Conservation (phyloP, 2,329 filamentous ascomycete genomes). For the Phyllosticta citrichinensis region DNA sequence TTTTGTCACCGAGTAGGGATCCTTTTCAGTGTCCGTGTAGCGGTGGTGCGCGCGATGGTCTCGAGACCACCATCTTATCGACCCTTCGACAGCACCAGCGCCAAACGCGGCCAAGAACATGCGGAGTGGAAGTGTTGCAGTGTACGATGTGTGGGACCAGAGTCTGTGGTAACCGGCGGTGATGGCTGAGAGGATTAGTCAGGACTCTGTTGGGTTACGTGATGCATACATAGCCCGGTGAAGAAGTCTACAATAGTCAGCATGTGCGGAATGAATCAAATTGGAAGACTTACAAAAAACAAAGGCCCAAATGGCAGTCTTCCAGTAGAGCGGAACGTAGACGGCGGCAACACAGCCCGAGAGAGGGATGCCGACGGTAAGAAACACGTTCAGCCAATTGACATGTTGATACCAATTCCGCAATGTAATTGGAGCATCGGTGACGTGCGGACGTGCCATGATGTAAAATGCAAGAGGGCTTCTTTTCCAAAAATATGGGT, state of each 20-base stretch:
- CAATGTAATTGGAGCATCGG: conserved; percentile 68
- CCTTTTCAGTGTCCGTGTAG: conserved; percentile 87
- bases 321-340: conserved; percentile 64
- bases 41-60: conserved; percentile 82
- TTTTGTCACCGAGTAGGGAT: conserved; percentile 85
- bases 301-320: conserved; percentile 65
- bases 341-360: conserved; percentile 62
- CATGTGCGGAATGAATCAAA: not conserved
- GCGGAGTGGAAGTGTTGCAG: conserved; percentile 63
- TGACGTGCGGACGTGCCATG: conserved; percentile 51
- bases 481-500: not conserved
- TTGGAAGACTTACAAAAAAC: conserved; percentile 44
- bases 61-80: conserved; percentile 80
- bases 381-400: conserved; percentile 81
- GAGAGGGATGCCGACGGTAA: conserved; percentile 71
- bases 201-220: not conserved
- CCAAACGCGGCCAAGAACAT: conserved; percentile 75
- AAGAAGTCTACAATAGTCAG: conserved; percentile 48
- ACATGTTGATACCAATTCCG: conserved; percentile 86
- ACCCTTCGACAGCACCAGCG: conserved; percentile 75
- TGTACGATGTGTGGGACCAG: conserved; percentile 80
- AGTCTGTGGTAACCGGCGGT: conserved; percentile 62
- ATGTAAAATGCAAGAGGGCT: not conserved
- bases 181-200: conserved; percentile 12
- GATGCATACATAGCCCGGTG: conserved; percentile 48